A percentile compares a stretch with the other conserved stretches of the same genome.
Conservation (phyloP, 108 stramenopile genomes). For the Fistulifera pelliculosa region DNA sequence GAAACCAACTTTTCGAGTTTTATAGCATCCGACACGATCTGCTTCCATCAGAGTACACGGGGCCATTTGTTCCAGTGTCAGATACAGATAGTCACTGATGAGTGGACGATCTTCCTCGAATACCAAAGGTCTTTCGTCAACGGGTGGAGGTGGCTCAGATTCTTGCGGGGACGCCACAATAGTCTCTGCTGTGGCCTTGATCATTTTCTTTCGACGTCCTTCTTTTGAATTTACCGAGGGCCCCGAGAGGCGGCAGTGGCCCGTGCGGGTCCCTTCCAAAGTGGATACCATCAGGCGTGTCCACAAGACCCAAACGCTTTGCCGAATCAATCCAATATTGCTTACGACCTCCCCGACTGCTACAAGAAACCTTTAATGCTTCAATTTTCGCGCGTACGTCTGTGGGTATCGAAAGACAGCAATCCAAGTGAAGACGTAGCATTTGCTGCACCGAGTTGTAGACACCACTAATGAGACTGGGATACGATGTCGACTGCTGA, state of each 20-base stretch:
- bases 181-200: constrained; percentile 11
- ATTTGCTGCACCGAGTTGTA: constrained; percentile 86
- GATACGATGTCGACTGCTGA: constrained; percentile 69
- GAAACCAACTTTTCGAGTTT: constrained; percentile 68
- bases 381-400: constrained; percentile 56
- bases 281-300: constrained; percentile 73
- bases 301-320: constrained; percentile 65
- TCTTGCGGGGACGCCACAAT: constrained; percentile 14
- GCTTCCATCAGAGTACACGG: constrained; percentile 66
- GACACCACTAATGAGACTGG: constrained; percentile 69
- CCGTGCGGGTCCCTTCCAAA: constrained; percentile 68
- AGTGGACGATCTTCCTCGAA: constrained; percentile 51
- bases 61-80: constrained; percentile 81
- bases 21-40: constrained; percentile 61
- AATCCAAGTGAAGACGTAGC: constrained; percentile 72
- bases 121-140: constrained; percentile 52
- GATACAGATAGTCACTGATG: constrained; percentile 71
- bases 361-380: constrained; percentile 48
- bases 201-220: constrained; percentile 25
- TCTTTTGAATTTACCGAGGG: constrained; percentile 41
- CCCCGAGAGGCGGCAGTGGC: constrained; percentile 53
- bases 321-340: constrained; percentile 87
- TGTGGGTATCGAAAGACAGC: constrained; percentile 50
- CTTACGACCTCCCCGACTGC: constrained; percentile 77
- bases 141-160: constrained; percentile 21